Conservation (phyloP, 768 basidiomycete genomes). For the Termitomyces eurrhizus region DNA sequence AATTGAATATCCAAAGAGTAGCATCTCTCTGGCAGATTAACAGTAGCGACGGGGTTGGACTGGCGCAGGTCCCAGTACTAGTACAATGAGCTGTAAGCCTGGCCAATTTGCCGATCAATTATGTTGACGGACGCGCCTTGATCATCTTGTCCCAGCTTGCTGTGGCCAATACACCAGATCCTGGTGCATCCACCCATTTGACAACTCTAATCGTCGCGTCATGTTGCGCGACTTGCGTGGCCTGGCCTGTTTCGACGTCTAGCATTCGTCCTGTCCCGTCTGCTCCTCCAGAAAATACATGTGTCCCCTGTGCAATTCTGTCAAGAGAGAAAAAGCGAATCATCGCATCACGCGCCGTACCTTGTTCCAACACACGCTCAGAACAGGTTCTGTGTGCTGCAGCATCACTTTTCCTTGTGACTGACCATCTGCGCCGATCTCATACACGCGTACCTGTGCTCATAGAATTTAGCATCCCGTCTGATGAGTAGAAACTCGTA, state of each 20-base stretch:
- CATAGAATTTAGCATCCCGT: neutral
- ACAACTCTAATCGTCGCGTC: conserved; percentile 85
- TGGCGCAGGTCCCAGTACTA: conserved; percentile 93
- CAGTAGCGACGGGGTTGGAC: conserved; percentile 66
- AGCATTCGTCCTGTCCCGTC: conserved; percentile 93
- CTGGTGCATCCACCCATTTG: conserved; percentile 73
- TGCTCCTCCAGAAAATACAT: conserved; percentile 87
- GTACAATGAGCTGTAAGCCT: neutral
- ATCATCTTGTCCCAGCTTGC: conserved; percentile 98
- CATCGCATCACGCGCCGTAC: conserved; percentile 34
- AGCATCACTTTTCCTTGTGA: conserved; percentile 89
- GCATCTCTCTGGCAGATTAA: conserved; percentile 82
- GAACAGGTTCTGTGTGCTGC: conserved; percentile 81
- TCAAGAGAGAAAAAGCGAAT: neutral
- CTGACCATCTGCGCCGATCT: conserved; percentile 75
- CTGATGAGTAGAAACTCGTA: neutral
- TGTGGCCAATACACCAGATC: conserved; percentile 76
- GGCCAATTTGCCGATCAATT: neutral
- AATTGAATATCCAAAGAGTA: conserved; percentile 82
- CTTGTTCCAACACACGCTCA: conserved; percentile 89
- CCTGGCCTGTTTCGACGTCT: conserved; percentile 79
- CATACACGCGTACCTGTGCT: conserved; percentile 85
- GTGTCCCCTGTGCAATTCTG: conserved; percentile 61
- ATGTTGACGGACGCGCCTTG: conserved; percentile 54
- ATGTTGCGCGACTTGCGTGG: conserved; percentile 83